These are phyloP conservation scores for Euphrasia confusa DNA, from an alignment of 257 asterid genomes.

Conservation along the genomic window DNA sequence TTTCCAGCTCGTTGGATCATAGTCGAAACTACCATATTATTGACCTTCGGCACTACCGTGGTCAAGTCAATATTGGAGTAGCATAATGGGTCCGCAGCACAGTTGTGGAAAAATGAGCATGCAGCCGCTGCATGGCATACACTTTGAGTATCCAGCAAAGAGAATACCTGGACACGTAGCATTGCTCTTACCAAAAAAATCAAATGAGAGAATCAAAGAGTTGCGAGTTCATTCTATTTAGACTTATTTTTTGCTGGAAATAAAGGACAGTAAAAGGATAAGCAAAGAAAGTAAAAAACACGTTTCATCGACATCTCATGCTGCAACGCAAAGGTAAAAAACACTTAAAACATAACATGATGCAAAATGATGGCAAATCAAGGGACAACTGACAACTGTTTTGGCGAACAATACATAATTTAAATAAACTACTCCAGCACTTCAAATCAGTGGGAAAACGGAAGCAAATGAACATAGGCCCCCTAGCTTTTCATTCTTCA, in stretches of 20 bases:
- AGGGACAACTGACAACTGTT: neutral
- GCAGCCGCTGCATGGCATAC: conserved; percentile 74
- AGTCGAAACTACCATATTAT: conserved; percentile 61
- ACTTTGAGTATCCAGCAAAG: conserved; percentile 69
- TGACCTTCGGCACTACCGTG: conserved; percentile 50
- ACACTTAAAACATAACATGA: neutral
- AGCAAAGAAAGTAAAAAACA: neutral
- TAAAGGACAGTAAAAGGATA: neutral
- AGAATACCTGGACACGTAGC: conserved; percentile 52
- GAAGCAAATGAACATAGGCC: neutral
- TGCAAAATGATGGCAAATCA: neutral
- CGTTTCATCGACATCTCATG: neutral
- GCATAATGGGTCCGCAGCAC: conserved; percentile 78
- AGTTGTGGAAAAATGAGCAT: conserved; percentile 69
- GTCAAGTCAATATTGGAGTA: conserved; percentile 70
- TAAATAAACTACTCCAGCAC: conserved; percentile 11
- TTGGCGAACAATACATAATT: neutral
- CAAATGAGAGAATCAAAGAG: neutral
- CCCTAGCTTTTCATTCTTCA: conserved; percentile 19
- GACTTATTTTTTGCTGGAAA: neutral
- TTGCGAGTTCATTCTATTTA: neutral
- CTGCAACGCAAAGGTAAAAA: conserved; percentile 2
- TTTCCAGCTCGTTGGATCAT: conserved; percentile 87
- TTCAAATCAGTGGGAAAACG: conserved; percentile 12
- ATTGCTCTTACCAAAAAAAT: conserved; percentile 17